Base-by-base conservation (phyloP, 163 green algal species). In the Scenedesmus sp. region DNA sequence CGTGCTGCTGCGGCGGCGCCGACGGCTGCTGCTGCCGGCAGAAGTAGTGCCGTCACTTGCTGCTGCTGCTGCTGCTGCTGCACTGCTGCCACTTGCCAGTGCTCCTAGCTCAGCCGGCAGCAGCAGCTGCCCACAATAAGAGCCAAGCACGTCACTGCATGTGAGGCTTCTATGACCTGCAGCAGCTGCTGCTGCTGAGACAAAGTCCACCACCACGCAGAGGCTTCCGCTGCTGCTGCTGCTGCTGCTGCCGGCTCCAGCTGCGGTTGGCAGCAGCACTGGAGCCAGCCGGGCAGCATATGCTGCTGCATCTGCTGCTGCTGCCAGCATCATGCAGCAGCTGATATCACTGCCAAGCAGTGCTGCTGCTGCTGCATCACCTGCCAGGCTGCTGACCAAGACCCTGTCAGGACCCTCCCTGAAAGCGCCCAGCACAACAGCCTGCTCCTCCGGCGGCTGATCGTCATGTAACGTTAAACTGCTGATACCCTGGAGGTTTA, bases 261-360 rank as follows among this genome's bases (percentile, higher is more conserved):
- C 16, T 20, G 52, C 13, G 3, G 52, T 10, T 23, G 82, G 46
- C 81, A 92, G n/a, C 76, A 91, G 81, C 9, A 8, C 89, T 4
- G 89, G 89, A 16, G 89, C 89, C 54, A 89, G 4, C 46, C 52
- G 23, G 0, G 89, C 89, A 46, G 64, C 81, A 87, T 92, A 92
- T 9, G 34, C 60, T 16, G 16, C 52, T 57, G 4, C 1, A 26
- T 77, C 23, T 2, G 16, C 4, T 6, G 26, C 10, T 3, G 89
- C 54, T 3, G 64, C 89, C n/a, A 46, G 82, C 82, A 92, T 85
- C n/a, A 92, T 2, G 23, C 89, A 6, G 15, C 62, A 70, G 10
- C 26, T 62, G 1, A 89, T 76, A 16, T 13, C 56, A n/a, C 76
- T 20, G 64, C 74, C 12, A 6, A 59, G 59, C 18, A 12, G 15